Base-by-base conservation (phyloP, 768 basidiomycete genomes). In the Xerocomellus intermedius region DNA sequence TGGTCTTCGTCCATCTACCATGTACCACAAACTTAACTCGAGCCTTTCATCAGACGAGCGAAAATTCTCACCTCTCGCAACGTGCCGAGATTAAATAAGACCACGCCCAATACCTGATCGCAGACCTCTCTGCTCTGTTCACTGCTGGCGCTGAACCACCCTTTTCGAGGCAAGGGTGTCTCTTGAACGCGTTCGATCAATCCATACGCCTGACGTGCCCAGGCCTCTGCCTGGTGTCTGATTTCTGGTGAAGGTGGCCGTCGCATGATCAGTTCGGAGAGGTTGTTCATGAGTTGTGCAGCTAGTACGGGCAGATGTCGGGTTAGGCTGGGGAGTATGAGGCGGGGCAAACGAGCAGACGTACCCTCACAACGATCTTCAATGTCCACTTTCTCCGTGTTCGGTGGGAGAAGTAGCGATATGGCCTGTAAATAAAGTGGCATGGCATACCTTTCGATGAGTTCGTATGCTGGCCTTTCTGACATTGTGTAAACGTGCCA, bases 351-450 rank as follows among this genome's bases (percentile, higher is more conserved):
- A 9, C 8, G 10, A 14, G 30, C 5, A n/a, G 37, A 56, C 71
- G 26, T 50, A 85, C 86, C 85, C 71, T 82, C 74, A 63, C 87
- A 89, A 48, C 74, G 75, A 56, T 87, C 81, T 55, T 84, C 81
- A 2, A 69, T 28, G 16, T 62, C 60, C 13, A 70, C 66, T 14
- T 62, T 58, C 42, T 69, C 65, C 55, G 48, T 48, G 17, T 62
- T 58, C 0, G 75, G 69, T 4, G 82, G 83, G 16, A 87, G 73
- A 43, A 89, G 75, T 21, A 87, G 70, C 0, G 82, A 80, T 42
- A 85, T 77, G 8, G 86, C 84, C 56, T 85, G 84, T 10, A 86
- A 73, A 67, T 88, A 88, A 6, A 89, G 75, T 3, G 81, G 79
- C 62, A 84, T 73, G 0, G 87, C 86, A 58, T 79, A 84, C 22